A percentile compares a stretch with the other conserved stretches of the same genome.
These are phyloP conservation scores for Daldinia vernicosa DNA, from an alignment of 495 filamentous ascomycete species.

Conservation along the genomic window DNA sequence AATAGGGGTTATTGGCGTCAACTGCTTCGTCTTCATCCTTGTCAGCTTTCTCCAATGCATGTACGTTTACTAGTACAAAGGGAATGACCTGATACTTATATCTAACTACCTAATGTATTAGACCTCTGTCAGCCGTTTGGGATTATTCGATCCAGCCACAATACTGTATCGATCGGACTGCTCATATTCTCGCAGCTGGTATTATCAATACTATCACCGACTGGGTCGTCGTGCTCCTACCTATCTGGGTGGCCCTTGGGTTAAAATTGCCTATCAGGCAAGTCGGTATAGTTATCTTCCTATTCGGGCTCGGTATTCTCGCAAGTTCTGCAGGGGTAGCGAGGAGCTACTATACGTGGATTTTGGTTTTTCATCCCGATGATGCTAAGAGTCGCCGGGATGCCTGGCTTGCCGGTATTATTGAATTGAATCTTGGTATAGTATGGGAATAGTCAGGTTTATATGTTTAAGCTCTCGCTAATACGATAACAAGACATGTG, in stretches of 20 bases:
- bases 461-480: conserved; percentile 2
- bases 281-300: conserved; percentile 63
- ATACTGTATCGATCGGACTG: conserved; percentile 61
- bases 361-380: conserved; percentile 50
- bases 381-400: conserved; percentile 64
- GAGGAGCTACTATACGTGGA: conserved; percentile 58
- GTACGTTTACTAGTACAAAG: conserved; percentile 50
- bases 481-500: conserved; percentile 56
- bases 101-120: conserved; percentile 36
- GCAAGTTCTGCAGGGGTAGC: conserved; percentile 66
- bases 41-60: conserved; percentile 65
- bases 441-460: conserved; percentile 51
- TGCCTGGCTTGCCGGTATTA: conserved; percentile 59
- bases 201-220: conserved; percentile 70
- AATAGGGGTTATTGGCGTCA: conserved; percentile 56
- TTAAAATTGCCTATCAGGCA: conserved; percentile 64
- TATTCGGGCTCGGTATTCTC: conserved; percentile 67
- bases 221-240: conserved; percentile 64
- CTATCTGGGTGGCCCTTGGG: conserved; percentile 66
- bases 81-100: not conserved
- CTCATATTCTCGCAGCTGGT: conserved; percentile 61
- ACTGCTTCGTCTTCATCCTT: conserved; percentile 59
- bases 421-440: conserved; percentile 69
- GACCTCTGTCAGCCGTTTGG: conserved; percentile 66
- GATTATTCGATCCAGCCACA: conserved; percentile 48